A percentile compares a stretch with the other conserved stretches of the same genome.
Conservation (phyloP, 1,284 basidiomycete genomes). For the Sporisorium exsertum region DNA sequence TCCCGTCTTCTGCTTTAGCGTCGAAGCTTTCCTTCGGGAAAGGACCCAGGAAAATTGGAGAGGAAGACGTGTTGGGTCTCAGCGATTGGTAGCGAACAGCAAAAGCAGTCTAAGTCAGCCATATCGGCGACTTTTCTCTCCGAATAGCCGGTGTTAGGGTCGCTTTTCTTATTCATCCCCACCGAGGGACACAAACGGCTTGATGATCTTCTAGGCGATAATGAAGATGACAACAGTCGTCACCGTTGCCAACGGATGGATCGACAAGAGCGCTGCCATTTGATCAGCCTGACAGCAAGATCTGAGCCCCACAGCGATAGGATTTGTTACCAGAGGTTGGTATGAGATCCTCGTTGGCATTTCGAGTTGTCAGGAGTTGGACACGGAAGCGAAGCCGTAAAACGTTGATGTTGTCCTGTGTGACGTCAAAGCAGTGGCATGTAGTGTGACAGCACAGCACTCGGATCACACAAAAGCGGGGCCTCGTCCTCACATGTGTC, state of each 20-base stretch:
- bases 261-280: not conserved
- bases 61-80: too few relatives aligned
- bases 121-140: constrained; percentile 9
- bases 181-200: too few relatives aligned
- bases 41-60: constrained; percentile 1
- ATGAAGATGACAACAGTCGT: not conserved
- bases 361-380: not conserved
- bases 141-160: not conserved
- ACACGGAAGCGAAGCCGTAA: not conserved
- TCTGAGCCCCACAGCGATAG: not conserved
- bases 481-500: too few relatives aligned
- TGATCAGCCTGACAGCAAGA: too few relatives aligned
- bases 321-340: not conserved
- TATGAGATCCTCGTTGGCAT: not conserved
- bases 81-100: constrained; percentile 1
- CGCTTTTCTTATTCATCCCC: not conserved
- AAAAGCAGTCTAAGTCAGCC: not conserved
- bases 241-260: too few relatives aligned
- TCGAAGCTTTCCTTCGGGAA: constrained; percentile 1
- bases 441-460: not conserved
- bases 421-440: not conserved
- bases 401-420: not conserved
- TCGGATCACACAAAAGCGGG: too few relatives aligned
- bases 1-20: not conserved
- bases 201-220: not conserved